Base-by-base conservation (phyloP, 2,329 filamentous ascomycete species). In the Penicillium hordei region DNA sequence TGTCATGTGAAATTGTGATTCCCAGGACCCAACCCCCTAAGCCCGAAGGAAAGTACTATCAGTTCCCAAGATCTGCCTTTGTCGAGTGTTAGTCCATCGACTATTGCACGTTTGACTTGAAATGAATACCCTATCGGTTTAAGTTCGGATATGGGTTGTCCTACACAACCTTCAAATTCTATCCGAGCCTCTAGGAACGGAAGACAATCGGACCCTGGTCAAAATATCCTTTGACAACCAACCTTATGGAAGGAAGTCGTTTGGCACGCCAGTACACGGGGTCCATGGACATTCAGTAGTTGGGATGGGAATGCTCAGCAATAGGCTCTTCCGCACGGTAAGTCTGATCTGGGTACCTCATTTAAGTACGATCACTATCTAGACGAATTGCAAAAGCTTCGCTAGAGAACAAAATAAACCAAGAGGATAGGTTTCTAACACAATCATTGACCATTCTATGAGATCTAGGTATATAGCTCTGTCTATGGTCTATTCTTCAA, bases 401-500 rank as follows among this genome's bases (percentile, higher is more conserved):
- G 15, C 7, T 23, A 21, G 13, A 17, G 9, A 8, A 31, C 15
- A 45, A 13, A 4, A 9, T 33, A 7, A 46, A 15, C 4, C 0
- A 15, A 8, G 9, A 29, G 4, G 17, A 10, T 17, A 48, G 4
- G 19, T 0, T 1, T 34, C 0, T 12, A 36, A 48, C 21, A 36
- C 15, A 34, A n/a, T 38, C 13, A 38, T 27, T 50, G 44, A 29
- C 36, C 49, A 48, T 40, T 57, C 40, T 46, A 57, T 53, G 42
- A 53, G 49, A 57, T 53, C 34, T 40, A 53, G 17, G 44, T 40
- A 57, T 48, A 43, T 42, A 53, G 17, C 44, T 40, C 38, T 46
- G 40, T 57, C 55, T 57, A 57, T 57, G 49, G 49, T 53, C 36
- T 52, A 46, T 46, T 33, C 23, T 23, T 21, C 7, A 10, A 40